These are phyloP conservation scores for Inonotus hispidus DNA, from an alignment of 1,284 basidiomycete genomes.

Conservation along the genomic window DNA sequence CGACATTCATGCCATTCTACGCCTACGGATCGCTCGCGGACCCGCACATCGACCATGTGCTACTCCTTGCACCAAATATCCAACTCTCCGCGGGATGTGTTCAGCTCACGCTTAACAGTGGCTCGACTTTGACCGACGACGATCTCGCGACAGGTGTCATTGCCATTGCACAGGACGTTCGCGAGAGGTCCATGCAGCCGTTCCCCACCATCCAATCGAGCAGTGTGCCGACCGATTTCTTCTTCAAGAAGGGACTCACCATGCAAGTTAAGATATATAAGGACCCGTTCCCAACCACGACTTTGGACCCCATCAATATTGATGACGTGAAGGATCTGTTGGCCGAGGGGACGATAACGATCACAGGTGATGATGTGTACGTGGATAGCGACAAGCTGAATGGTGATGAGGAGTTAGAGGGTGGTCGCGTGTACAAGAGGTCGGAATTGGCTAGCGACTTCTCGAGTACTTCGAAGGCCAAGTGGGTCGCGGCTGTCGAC, in stretches of 20 bases:
- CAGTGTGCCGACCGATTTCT: conserved; percentile 17
- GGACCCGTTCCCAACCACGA: neutral
- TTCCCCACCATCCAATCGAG: conserved; percentile 21
- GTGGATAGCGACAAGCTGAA: conserved; percentile 8
- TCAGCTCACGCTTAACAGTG: conserved; percentile 25
- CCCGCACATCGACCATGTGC: conserved; percentile 36
- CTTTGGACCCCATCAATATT: neutral
- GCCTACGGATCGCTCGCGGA: conserved; percentile 33
- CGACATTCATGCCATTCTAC: conserved; percentile 36
- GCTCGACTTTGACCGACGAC: conserved; percentile 1
- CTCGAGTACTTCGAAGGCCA: neutral
- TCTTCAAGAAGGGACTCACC: conserved; percentile 6
- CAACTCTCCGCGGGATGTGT: conserved; percentile 30
- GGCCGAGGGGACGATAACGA: neutral
- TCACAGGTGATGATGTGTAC: conserved; percentile 1
- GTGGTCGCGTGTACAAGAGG: neutral
- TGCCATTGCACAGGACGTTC: conserved; percentile 21
- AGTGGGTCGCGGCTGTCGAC: neutral
- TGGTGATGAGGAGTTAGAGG: neutral
- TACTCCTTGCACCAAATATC: conserved; percentile 34
- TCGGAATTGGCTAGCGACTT: neutral
- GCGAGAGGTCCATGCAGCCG: conserved; percentile 31
- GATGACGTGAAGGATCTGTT: neutral
- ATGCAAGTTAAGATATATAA: neutral
- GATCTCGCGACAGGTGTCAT: conserved; percentile 26